Percentiles rank a stretch among this genome's conserved stretches.
These are phyloP conservation scores for Multifurca ochricompacta DNA, from an alignment of 768 basidiomycete genomes.

Conservation along the genomic window DNA sequence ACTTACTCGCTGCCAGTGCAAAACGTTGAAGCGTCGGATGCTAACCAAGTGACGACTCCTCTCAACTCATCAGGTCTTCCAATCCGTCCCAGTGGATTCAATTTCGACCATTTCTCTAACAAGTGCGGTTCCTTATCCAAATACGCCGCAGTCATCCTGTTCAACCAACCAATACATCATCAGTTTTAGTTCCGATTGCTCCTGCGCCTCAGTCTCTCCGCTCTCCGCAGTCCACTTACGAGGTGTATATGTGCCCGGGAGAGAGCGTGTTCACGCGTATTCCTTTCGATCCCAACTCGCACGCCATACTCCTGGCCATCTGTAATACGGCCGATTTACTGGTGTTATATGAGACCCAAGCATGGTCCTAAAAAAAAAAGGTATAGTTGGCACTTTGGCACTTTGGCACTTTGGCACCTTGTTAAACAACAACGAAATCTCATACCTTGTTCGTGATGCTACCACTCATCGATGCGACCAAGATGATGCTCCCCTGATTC, in stretches of 20 bases:
- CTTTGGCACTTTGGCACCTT: no score
- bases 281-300: conserved; percentile 56
- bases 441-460: conserved; percentile 58
- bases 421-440: background rate
- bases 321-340: conserved; percentile 75
- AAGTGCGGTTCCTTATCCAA: conserved; percentile 58
- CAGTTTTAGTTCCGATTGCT: background rate
- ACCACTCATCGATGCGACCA: conserved; percentile 39
- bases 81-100: conserved; percentile 65
- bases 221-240: conserved; percentile 16
- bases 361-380: conserved; percentile 61
- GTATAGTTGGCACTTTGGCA: no score
- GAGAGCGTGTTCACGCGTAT: conserved; percentile 74
- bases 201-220: conserved; percentile 7
- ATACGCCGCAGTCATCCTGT: conserved; percentile 68
- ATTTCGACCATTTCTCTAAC: conserved; percentile 54
- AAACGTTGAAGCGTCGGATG: conserved; percentile 68
- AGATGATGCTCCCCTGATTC: conserved; percentile 33
- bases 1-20: conserved; percentile 80
- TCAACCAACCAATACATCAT: background rate
- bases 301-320: conserved; percentile 78
- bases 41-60: conserved; percentile 64
- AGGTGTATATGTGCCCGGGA: conserved; percentile 68
- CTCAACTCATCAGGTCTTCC: conserved; percentile 67
- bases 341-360: conserved; percentile 70